Base-by-base conservation (phyloP, 345 rosid species). In the Citrus inodora region DNA sequence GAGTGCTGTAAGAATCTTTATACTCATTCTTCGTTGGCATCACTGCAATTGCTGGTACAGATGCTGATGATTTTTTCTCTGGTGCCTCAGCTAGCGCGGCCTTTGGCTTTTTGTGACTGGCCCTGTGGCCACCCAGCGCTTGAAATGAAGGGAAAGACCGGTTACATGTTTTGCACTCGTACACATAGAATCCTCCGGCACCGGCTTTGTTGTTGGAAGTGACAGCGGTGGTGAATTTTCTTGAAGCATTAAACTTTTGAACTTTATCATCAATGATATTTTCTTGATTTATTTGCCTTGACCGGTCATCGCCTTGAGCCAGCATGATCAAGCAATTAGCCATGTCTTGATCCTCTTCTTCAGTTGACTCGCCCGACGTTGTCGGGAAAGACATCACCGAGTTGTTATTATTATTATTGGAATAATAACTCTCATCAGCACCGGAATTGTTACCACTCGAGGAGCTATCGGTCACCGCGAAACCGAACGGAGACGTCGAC, bases 81-180 rank as follows among this genome's bases (percentile, higher is more conserved):
- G 78, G 81, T 5, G 75, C 82, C 56, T 86, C 90, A 0, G 85
- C 85, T 16, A 11, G 42, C 0, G 69, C 33, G 19, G 79, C 35
- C 78, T 88, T 94, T 1, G 92, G 91, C 76, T 87, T 92, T 83
- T 94, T 97, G 88, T 97, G 99, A 78, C 99, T 92, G 1, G 99
- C 98, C 63, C 97, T 86, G 85, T 97, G 99, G 9, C 99, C 98
- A 5, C 99, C 99, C 8, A 97, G 85, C 16, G 99, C 98, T 84
- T 97, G 99, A 73, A 97, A 94, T 16, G 99, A 97, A 28, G 95
- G 88, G 78, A 97, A 97, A 19, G 87, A 86, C 27, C 99, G 87
- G 82, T 86, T 88, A 68, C 99, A 97, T 19, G 98, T 91, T 81
- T 93, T 94, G 83, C 99, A 97, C 87, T 97, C 97, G 71, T 94